phyloP scores from a whole-genome alignment of 257 asterid species.

The Nicotiana paniculata region DNA sequence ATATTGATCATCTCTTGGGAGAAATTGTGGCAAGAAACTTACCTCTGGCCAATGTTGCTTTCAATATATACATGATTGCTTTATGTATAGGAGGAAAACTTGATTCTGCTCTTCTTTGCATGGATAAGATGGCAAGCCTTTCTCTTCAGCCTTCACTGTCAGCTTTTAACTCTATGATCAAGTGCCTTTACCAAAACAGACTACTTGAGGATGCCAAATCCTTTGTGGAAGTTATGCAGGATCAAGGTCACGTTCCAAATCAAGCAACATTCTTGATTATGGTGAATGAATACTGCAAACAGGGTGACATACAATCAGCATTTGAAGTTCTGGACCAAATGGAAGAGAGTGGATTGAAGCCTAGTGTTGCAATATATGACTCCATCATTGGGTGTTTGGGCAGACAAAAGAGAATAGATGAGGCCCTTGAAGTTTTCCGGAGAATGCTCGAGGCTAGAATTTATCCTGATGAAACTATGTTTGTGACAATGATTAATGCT shows the following conservation, averaged over 20 bases:
- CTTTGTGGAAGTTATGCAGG: conserved; percentile 42
- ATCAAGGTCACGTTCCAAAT: conserved; percentile 38
- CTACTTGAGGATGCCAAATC: conserved; percentile 30
- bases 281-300: conserved; percentile 36
- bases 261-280: conserved; percentile 34
- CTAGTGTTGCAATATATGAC: conserved; percentile 36
- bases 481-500: conserved; percentile 50
- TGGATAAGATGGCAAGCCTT: conserved; percentile 37
- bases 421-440: conserved; percentile 37
- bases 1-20: conserved; percentile 39
- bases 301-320: conserved; percentile 35
- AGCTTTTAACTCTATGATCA: conserved; percentile 52
- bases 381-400: conserved; percentile 47
- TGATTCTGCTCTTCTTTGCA: conserved; percentile 33
- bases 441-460: conserved; percentile 42
- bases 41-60: conserved; percentile 30
- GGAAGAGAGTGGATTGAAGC: conserved; percentile 41
- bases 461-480: conserved; percentile 43
- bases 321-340: conserved; percentile 36
- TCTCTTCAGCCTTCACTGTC: conserved; percentile 34
- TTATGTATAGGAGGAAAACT: conserved; percentile 40
- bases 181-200: conserved; percentile 43
- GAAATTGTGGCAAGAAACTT: conserved; percentile 27
- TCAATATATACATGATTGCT: conserved; percentile 51
- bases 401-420: conserved; percentile 28